Evolutionary conservation across 2,329 filamentous ascomycete genomes (phyloP), one percentile per base, ranked within the genome.

Genomic region (Penicillium italicum): DNA sequence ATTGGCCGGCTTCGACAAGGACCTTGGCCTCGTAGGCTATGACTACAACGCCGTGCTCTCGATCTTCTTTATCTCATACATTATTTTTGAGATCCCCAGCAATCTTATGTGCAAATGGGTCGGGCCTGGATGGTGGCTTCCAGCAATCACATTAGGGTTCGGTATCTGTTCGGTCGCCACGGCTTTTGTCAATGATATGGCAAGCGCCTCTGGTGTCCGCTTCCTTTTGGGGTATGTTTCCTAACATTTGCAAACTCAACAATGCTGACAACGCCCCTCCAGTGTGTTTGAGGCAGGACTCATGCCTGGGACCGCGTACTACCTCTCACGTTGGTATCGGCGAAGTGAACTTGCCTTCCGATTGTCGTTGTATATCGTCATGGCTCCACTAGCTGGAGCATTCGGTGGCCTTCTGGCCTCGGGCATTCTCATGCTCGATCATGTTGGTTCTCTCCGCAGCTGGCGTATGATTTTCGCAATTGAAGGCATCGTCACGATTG

Each of bases 401-500:
- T 90, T 90, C 61, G 87, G 88, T 20, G 87, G 87, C 0, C 76
- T 90, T 0, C 75, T 90, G 0, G 83, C 83, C 0, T 83, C 68
- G 2, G 86, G 75, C 1, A 90, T 90, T 59, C 76, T 89, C 20
- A 84, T 74, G 2, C 77, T 90, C 1, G 73, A 81, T 50, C 70
- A 76, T 55, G 83, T 89, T 58, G 85, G 84, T 7, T 68, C 75
- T 4, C 71, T 88, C 0, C 74, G 73, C 24, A 73, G 71, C 5
- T 90, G 87, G 87, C 76, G 85, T 8, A 88, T 88, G 85, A 87
- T 89, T 49, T 89, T 89, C 52, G 81, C 79, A 4, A 83, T 89
- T n/a, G 87, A 89, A 67, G 87, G 87, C 20, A 83, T 88, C 62
- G 82, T 88, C 60, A 85, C 83, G 1, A 76, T 75, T 57, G 76